Percentiles rank a stretch among this genome's conserved stretches.
Evolutionary conservation across 257 asterid species (phyloP).

Genomic region (Solanum paucissectum): DNA sequence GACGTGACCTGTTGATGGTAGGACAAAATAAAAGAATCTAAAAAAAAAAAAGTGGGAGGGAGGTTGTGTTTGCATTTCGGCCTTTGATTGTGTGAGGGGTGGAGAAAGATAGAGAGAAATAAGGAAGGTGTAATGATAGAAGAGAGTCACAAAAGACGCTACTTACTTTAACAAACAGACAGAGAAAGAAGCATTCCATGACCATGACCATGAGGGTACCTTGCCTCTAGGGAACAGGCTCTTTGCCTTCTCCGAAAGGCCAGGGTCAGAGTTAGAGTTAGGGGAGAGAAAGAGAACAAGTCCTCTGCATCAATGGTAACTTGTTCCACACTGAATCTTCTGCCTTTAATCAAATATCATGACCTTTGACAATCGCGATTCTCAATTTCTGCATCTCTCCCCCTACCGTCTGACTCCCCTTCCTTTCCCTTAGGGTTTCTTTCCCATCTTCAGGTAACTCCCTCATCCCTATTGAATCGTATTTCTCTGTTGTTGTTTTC

Average conservation of each 20-base stretch:
- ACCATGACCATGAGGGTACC: not conserved
- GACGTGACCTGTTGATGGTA: not conserved
- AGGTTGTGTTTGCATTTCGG: not conserved
- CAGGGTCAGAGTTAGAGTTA: slow-evolving; percentile 6
- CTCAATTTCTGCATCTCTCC: slow-evolving; percentile 1
- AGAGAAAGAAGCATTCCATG: not conserved
- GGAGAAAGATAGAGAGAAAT: not conserved
- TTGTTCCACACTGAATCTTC: not conserved
- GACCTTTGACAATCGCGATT: not conserved
- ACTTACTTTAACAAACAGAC: not conserved
- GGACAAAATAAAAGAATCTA: not conserved
- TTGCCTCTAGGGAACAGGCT: slow-evolving; percentile 2
- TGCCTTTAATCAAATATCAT: not conserved
- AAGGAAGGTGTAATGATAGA: not conserved
- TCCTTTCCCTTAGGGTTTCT: slow-evolving; percentile 18
- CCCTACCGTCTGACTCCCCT: not conserved
- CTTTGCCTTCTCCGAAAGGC: slow-evolving; percentile 22
- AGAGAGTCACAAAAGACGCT: not conserved
- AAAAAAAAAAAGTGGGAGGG: no score
- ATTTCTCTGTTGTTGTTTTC: not conserved
- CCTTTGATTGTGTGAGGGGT: not conserved
- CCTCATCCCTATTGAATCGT: not conserved
- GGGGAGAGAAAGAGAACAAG: not conserved
- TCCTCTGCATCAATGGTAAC: not conserved
- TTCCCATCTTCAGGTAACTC: slow-evolving; percentile 21